Conservation (phyloP, 148 eudicot species). For the Heliamphora exappendiculata region DNA sequence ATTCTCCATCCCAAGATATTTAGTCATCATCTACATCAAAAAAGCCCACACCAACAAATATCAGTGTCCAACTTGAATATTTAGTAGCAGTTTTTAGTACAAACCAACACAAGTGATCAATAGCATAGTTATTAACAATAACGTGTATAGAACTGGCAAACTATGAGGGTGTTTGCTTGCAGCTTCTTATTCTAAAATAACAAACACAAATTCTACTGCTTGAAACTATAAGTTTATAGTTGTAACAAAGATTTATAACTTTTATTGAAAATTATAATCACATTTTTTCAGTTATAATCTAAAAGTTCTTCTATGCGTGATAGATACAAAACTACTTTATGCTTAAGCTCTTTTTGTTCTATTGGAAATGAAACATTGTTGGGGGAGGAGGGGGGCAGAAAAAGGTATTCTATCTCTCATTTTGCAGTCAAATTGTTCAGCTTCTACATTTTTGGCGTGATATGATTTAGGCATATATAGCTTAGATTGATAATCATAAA, state of each 20-base stretch:
- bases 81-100: neutral
- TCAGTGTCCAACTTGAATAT: neutral
- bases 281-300: no score
- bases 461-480: neutral
- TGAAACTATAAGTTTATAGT: no score
- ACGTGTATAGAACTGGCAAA: neutral
- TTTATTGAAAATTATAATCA: no score
- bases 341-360: neutral
- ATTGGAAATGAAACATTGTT: neutral
- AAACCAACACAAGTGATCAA: neutral
- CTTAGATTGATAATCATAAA: neutral
- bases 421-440: neutral
- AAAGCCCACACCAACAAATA: neutral
- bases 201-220: no score
- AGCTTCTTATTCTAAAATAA: no score
- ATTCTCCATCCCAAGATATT: neutral
- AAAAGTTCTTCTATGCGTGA: no score
- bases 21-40: conserved; percentile 4
- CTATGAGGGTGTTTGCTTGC: neutral
- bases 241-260: no score
- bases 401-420: neutral
- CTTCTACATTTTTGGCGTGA: neutral
- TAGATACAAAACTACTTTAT: neutral
- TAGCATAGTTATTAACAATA: neutral
- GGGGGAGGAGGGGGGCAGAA: no score